Base-by-base conservation (phyloP, 2,329 filamentous ascomycete genomes). In the Ilyonectria robusta region DNA sequence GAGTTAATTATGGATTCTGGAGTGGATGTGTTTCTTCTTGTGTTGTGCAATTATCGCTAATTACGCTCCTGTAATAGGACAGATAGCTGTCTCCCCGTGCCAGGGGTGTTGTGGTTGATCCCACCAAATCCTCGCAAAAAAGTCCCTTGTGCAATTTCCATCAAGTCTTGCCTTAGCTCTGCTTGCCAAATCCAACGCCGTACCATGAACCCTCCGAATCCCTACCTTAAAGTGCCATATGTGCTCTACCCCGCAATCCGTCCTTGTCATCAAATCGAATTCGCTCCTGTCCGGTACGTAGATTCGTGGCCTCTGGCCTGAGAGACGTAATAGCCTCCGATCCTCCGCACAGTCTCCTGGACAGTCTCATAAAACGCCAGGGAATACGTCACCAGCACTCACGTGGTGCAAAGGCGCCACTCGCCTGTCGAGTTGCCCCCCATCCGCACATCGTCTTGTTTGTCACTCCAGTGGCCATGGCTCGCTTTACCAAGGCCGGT, bases 21-120 rank as follows among this genome's bases (percentile, higher is more conserved):
- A 55, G 60, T 35, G 57, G 44, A 51, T 60, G 47, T 66, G 48
- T 65, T 62, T 64, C 57, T 60, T 51, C 23, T 59, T 64, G 58
- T 58, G 48, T 68, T 65, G 60, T 67, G 51, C 62, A 61, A 72
- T 70, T 71, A 67, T 75, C 73, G 73, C 73, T 75, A 74, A 74
- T 74, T 67, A 65, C 68, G 73, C 71, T 75, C 46, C 55, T 62
- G 65, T 64, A 53, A 75, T 71, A 70, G 71, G 70, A 44, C 58
- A 62, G 63, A 31, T 59, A 61, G 47, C 42, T 26, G 37, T 65
- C 51, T 55, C 57, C 51, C 50, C 57, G 33, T 57, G 63, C 44
- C 46, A 21, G 23, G 61, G 51, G 33, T 50, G 47, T 17, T 29
- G 54, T 21, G 46, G 26, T 66, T 50, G 31, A 31, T 54, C 40